Percentiles rank a stretch among this genome's conserved stretches.
phyloP scores from a whole-genome alignment of 768 basidiomycete species.

The Dioszegia hungarica region DNA sequence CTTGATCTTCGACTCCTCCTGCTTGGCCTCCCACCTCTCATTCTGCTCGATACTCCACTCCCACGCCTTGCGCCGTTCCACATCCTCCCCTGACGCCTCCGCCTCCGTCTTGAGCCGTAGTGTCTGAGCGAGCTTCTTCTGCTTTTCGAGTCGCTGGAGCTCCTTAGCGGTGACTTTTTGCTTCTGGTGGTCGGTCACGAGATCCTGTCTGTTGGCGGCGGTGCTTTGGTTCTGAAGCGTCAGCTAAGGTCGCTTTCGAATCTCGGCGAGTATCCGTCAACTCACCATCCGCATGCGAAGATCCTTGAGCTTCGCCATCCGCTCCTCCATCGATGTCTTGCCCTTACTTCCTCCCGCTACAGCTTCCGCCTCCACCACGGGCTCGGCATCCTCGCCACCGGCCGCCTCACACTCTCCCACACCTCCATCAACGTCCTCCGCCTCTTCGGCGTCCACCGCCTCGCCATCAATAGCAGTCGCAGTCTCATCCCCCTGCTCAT shows the following conservation, averaged over 20 bases:
- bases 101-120: conserved; percentile 80
- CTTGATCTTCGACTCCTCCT: conserved; percentile 70
- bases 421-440: conserved; percentile 16
- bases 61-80: conserved; percentile 88
- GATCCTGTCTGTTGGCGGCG: conserved; percentile 74
- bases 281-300: conserved; percentile 74
- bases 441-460: neutral
- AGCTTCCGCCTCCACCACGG: conserved; percentile 5
- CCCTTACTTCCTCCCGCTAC: conserved; percentile 16
- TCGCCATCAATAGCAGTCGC: conserved; percentile 13
- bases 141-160: conserved; percentile 74
- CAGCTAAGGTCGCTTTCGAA: conserved; percentile 4
- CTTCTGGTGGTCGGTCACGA: conserved; percentile 78
- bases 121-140: conserved; percentile 82
- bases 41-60: conserved; percentile 93
- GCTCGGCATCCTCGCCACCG: conserved; percentile 45
- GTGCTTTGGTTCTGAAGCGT: conserved; percentile 64
- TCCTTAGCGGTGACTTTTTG: conserved; percentile 74
- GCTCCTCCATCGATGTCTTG: conserved; percentile 59
- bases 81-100: conserved; percentile 84
- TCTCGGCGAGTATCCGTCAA: too few species aligned
- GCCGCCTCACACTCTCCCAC: conserved; percentile 27
- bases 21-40: conserved; percentile 78
- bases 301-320: conserved; percentile 70
- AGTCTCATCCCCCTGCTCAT: conserved; percentile 13